phyloP scores from a whole-genome alignment of 345 rosid genomes.

The Luvunga scandens region DNA sequence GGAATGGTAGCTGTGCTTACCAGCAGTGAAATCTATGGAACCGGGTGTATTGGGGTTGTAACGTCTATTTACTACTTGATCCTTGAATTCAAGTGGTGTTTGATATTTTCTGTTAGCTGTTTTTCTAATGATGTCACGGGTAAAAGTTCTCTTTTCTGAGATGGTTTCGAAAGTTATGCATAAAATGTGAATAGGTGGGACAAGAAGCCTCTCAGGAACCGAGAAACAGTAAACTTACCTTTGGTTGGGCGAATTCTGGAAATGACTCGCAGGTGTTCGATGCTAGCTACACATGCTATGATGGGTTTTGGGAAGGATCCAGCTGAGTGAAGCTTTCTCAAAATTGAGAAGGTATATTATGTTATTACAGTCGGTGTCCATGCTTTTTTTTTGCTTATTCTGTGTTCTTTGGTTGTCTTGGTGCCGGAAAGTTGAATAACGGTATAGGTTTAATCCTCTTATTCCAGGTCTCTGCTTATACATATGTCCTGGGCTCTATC shows the following conservation, averaged over 20 bases:
- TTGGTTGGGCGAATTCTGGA: slow-evolving; percentile 60
- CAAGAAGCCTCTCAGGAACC: slow-evolving; percentile 70
- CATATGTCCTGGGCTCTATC: neutral
- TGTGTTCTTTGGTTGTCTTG: neutral
- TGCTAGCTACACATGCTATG: slow-evolving; percentile 87
- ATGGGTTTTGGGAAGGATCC: slow-evolving; percentile 93
- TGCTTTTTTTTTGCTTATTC: neutral
- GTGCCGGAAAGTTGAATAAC: slow-evolving; percentile 1
- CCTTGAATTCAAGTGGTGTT: neutral
- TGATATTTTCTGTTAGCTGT: neutral
- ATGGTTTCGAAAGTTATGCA: neutral
- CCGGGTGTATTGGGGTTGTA: neutral
- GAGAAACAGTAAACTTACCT: slow-evolving; percentile 56
- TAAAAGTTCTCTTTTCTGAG: neutral
- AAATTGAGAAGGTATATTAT: neutral
- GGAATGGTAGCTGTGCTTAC: neutral
- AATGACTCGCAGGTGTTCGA: slow-evolving; percentile 64
- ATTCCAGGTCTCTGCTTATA: neutral
- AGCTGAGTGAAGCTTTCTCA: slow-evolving; percentile 11
- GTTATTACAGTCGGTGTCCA: neutral
- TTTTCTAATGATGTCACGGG: neutral
- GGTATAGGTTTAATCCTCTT: neutral
- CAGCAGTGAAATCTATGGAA: neutral
- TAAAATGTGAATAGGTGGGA: slow-evolving; percentile 61
- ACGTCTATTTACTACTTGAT: neutral